Percentiles rank a stretch among this genome's conserved stretches.
Conservation (phyloP, 192 early-diverging fungal species). For the Gryganskiella cystojenkinii region DNA sequence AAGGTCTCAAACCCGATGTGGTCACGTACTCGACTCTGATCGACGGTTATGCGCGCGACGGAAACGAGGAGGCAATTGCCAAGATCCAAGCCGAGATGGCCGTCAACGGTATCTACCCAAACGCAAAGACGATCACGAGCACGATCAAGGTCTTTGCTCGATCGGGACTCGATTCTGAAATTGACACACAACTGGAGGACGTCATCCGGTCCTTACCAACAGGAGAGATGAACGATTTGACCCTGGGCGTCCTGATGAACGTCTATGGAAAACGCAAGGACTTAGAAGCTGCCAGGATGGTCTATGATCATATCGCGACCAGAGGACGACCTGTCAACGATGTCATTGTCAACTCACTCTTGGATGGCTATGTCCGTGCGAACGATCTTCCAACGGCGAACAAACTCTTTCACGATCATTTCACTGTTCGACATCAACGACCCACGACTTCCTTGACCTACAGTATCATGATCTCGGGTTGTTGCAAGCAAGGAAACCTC, state of each 20-base stretch:
- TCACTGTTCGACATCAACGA: slow-evolving; percentile 10
- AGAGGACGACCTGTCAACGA: slow-evolving; percentile 28
- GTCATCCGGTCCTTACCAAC: slow-evolving; percentile 23
- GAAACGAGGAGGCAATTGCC: slow-evolving; percentile 41
- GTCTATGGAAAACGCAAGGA: slow-evolving; percentile 49
- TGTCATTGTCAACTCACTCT: slow-evolving; percentile 30
- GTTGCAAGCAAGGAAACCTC: slow-evolving; percentile 24
- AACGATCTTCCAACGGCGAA: slow-evolving; percentile 17
- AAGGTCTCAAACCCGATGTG: slow-evolving; percentile 27
- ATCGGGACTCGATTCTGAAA: slow-evolving; percentile 9
- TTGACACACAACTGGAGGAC: slow-evolving; percentile 20
- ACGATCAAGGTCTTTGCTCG: slow-evolving; percentile 45
- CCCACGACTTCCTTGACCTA: slow-evolving; percentile 30
- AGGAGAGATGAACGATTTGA: slow-evolving; percentile 39
- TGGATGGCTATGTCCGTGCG: slow-evolving; percentile 38
- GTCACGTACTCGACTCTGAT: slow-evolving; percentile 48
- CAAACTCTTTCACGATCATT: slow-evolving; percentile 44
- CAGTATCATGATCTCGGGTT: slow-evolving; percentile 45
- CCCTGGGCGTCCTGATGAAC: slow-evolving; percentile 46
- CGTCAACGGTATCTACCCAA: slow-evolving; percentile 27
- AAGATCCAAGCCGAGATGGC: slow-evolving; percentile 41
- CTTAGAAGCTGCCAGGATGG: slow-evolving; percentile 20
- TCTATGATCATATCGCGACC: slow-evolving; percentile 31
- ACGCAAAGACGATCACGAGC: slow-evolving; percentile 39
- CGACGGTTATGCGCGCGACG: slow-evolving; percentile 35